A percentile compares a stretch with the other conserved stretches of the same genome.
Conservation (phyloP, 495 filamentous ascomycete genomes). For the Parathielavia appendiculata region DNA sequence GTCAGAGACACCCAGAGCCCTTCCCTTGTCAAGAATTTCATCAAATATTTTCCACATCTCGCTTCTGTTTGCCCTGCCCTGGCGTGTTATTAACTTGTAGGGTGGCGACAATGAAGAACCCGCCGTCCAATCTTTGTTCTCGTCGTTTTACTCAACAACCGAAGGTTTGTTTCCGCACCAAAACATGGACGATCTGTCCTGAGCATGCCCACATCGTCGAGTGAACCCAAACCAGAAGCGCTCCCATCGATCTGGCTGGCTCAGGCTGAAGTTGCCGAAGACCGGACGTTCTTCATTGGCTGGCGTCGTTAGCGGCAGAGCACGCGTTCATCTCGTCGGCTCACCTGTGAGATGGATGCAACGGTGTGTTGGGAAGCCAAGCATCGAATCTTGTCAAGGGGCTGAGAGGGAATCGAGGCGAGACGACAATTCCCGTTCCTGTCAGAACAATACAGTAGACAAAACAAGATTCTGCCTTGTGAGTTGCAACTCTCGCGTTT, state of each 20-base stretch:
- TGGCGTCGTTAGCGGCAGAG: neutral
- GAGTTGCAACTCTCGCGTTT: neutral
- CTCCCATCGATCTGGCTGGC: neutral
- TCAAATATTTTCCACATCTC: conserved; percentile 5
- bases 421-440: neutral
- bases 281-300: neutral
- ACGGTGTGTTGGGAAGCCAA: neutral
- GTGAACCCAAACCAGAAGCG: neutral
- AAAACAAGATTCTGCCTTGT: neutral
- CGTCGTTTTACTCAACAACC: no score
- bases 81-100: neutral
- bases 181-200: neutral
- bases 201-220: no score
- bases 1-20: conserved; percentile 1
- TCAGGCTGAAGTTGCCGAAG: conserved; percentile 6
- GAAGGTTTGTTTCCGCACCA: no score
- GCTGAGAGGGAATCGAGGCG: neutral
- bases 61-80: conserved; percentile 1
- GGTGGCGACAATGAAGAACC: neutral
- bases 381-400: conserved; percentile 2
- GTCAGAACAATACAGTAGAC: neutral
- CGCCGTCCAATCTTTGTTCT: neutral
- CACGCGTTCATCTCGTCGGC: neutral
- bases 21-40: neutral
- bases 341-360: conserved; percentile 5